Evolutionary conservation across 257 asterid species (phyloP).

Genomic region (Primulina eburnea): DNA sequence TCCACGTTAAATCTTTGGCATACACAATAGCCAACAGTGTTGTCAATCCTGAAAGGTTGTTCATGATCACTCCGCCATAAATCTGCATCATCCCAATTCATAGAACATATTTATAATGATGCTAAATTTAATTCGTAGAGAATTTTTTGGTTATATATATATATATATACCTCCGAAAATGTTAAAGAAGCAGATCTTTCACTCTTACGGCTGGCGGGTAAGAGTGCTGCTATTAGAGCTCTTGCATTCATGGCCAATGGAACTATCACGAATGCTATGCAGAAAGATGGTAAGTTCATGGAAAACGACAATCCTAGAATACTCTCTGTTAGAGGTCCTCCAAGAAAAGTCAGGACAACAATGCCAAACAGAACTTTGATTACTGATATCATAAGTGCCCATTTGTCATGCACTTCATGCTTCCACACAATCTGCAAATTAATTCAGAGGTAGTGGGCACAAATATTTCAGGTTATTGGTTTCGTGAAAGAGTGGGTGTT

Average conservation of each 20-base stretch:
- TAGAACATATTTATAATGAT: too few species aligned
- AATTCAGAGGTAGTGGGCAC: neutral
- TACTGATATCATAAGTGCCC: constrained; percentile 32
- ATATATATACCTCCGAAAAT: constrained; percentile 54
- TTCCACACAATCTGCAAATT: constrained; percentile 41
- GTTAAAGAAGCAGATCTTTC: constrained; percentile 57
- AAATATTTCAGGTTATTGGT: too few species aligned
- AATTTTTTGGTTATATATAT: neutral
- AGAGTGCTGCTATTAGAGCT: constrained; percentile 41
- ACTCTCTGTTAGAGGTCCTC: constrained; percentile 48
- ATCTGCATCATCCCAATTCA: constrained; percentile 31
- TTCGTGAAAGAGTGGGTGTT: too few species aligned
- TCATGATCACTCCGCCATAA: constrained; percentile 60
- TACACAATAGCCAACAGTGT: constrained; percentile 46
- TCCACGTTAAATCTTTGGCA: constrained; percentile 55
- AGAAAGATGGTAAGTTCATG: constrained; percentile 45
- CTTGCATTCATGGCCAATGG: constrained; percentile 55
- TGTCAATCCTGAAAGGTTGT: constrained; percentile 55
- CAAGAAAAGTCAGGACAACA: constrained; percentile 41
- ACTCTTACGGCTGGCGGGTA: constrained; percentile 53
- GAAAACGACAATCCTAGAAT: constrained; percentile 41
- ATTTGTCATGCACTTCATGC: constrained; percentile 19
- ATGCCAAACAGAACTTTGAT: constrained; percentile 46
- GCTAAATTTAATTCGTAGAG: neutral
- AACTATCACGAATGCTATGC: constrained; percentile 52